Base-by-base conservation (phyloP, 257 asterid genomes). In the Petrea volubilis region DNA sequence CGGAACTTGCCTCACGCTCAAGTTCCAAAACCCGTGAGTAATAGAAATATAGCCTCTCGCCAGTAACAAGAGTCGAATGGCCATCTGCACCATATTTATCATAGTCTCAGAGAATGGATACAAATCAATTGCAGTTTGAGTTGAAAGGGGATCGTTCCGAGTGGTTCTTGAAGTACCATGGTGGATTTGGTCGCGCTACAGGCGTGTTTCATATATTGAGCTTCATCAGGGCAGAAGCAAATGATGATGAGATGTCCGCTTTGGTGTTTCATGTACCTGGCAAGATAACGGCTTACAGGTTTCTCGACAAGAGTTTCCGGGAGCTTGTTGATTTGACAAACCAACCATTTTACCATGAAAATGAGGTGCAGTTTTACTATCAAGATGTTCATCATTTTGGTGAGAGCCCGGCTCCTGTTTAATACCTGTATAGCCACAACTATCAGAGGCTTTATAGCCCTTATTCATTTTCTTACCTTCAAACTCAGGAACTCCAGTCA, bases 301-400 rank as follows among this genome's bases (percentile, higher is more conserved):
- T 74, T 57, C 36, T 23, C 10, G 61, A 78, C 27, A 73, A 73
- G 74, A 74, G 64, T 21, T 68, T 7, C 8, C 31, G 59, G 24
- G 76, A 51, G 76, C 51, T 78, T 11, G 25, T 63, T 52, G 79
- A 74, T 63, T 38, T 74, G 58, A 70, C 34, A 38, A 36, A 55
- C 33, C 66, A 46, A 53, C 49, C 64, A 20, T 73, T 68, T 60
- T 76, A 55, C 36, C 47, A 17, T 52, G 64, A 29, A 68, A 33
- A 77, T 46, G 17, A 60, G 10, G 24, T 67, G 36, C 60, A 53
- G 29, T 77, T 67, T 20, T 49, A 51, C 41, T 29, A 72, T 2
- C 13, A 47, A 47, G 51, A 67, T 70, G 64, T 52, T 52, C 17
- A 18, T 40, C 63, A 51, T 43, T 78, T 77, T 51, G 40, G 64